These are phyloP conservation scores for Sparassis latifolia DNA, from an alignment of 1,284 basidiomycete species.

Conservation along the genomic window DNA sequence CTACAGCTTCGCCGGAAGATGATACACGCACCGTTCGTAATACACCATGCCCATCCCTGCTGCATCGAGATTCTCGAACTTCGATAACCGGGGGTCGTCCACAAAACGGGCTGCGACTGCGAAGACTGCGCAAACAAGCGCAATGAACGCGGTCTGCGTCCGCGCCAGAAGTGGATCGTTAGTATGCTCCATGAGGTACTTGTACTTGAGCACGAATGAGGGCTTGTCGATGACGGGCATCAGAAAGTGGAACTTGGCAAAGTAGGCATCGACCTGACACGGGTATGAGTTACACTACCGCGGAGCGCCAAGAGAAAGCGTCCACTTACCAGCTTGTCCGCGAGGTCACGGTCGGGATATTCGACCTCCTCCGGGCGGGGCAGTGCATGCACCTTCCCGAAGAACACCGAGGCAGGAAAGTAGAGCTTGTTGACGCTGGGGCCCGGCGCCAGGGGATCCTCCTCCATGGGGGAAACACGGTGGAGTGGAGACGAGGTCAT, in stretches of 20 bases:
- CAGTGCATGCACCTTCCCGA: conserved; percentile 79
- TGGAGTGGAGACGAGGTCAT: conserved; percentile 68
- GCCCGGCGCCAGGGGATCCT: conserved; percentile 68
- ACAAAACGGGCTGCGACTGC: conserved; percentile 76
- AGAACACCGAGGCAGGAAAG: conserved; percentile 83
- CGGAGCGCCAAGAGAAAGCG: not conserved
- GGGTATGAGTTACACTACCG: not conserved
- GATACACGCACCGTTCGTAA: conserved; percentile 61
- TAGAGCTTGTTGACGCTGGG: conserved; percentile 79
- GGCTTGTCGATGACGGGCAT: conserved; percentile 82
- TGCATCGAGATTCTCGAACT: conserved; percentile 56
- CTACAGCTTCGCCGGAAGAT: conserved; percentile 14
- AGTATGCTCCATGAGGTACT: conserved; percentile 64
- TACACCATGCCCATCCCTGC: conserved; percentile 82
- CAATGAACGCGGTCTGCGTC: conserved; percentile 64
- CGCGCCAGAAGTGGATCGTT: conserved; percentile 46
- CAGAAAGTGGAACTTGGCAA: conserved; percentile 76
- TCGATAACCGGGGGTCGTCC: conserved; percentile 59
- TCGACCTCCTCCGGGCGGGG: conserved; percentile 83
- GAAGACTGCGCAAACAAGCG: conserved; percentile 78
- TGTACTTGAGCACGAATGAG: conserved; percentile 69
- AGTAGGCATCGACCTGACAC: conserved; percentile 77
- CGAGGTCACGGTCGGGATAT: conserved; percentile 75
- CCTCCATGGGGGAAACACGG: conserved; percentile 75
- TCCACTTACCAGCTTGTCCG: conserved; percentile 66